phyloP scores from a whole-genome alignment of 2,329 filamentous ascomycete genomes.

The Aspergillus carbonarius region DNA sequence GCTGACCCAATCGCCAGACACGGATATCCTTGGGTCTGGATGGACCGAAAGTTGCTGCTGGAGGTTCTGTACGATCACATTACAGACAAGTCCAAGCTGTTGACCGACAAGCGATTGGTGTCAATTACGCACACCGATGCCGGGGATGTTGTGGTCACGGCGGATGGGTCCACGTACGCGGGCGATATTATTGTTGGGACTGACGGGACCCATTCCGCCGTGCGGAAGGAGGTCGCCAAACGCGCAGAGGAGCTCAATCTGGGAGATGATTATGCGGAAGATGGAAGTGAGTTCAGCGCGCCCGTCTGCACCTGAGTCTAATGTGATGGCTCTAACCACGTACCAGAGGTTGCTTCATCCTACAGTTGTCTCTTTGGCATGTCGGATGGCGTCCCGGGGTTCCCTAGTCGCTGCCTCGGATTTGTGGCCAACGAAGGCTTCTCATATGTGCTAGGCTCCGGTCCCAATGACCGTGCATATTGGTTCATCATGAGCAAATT shows the following conservation, averaged over 20 bases:
- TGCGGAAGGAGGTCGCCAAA: conserved; percentile 35
- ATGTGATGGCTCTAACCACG: not conserved
- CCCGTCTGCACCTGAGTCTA: not conserved
- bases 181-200: conserved; percentile 43
- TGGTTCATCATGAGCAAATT: conserved; percentile 26
- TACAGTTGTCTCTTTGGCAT: conserved; percentile 6
- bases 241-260: conserved; percentile 9
- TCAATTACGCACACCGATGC: conserved; percentile 4
- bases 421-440: conserved; percentile 19
- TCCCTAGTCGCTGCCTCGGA: conserved; percentile 15
- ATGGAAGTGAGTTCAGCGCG: conserved; percentile 7
- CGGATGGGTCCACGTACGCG: conserved; percentile 8
- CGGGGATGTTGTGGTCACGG: conserved; percentile 12
- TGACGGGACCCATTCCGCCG: conserved; percentile 44
- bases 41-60: conserved; percentile 27
- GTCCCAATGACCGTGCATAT: conserved; percentile 22
- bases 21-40: conserved; percentile 23
- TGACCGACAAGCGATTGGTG: conserved; percentile 17
- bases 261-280: conserved; percentile 18
- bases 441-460: conserved; percentile 20
- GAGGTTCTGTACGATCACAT: conserved; percentile 26
- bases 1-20: conserved; percentile 8
- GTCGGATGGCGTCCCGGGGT: not conserved
- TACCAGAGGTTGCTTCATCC: not conserved
- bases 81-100: conserved; percentile 20